These are phyloP conservation scores for Fusarium lyarnte DNA, from an alignment of 2,329 filamentous ascomycete genomes.

Conservation along the genomic window DNA sequence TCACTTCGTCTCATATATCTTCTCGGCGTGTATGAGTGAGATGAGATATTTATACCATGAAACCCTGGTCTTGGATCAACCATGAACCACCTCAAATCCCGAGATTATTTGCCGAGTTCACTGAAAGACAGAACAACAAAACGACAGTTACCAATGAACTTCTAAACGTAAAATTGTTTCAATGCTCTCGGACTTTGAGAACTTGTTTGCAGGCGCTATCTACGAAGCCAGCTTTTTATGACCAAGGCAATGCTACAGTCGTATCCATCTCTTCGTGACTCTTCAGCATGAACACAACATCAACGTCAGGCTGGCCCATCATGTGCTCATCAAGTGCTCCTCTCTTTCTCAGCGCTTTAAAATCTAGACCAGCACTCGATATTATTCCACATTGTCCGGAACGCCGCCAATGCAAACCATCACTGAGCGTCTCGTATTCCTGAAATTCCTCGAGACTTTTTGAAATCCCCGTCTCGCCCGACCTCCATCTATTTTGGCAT, in stretches of 20 bases:
- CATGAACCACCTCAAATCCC: neutral
- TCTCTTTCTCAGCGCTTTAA: constrained; percentile 47
- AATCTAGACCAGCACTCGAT: constrained; percentile 50
- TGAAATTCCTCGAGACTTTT: constrained; percentile 41
- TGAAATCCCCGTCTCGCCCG: constrained; percentile 28
- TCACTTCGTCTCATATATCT: neutral
- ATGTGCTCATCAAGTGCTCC: constrained; percentile 43
- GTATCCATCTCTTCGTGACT: constrained; percentile 23
- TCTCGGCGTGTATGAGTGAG: neutral
- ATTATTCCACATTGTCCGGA: constrained; percentile 53
- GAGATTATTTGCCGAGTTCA: neutral
- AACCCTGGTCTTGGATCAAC: neutral
- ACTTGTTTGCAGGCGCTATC: constrained; percentile 19
- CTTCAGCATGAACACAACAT: constrained; percentile 29
- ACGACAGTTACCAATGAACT: neutral
- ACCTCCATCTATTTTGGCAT: constrained; percentile 60
- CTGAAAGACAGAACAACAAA: neutral
- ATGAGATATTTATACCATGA: constrained; percentile 1
- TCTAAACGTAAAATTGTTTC: constrained; percentile 18
- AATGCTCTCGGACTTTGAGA: constrained; percentile 8
- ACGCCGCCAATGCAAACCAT: constrained; percentile 55
- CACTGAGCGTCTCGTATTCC: constrained; percentile 46
- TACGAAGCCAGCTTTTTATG: constrained; percentile 19
- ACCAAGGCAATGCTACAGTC: constrained; percentile 14
- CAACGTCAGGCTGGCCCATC: constrained; percentile 29